A percentile compares a stretch with the other conserved stretches of the same genome.
Conservation (phyloP, 2,329 filamentous ascomycete genomes). For the Monilinia polystroma region DNA sequence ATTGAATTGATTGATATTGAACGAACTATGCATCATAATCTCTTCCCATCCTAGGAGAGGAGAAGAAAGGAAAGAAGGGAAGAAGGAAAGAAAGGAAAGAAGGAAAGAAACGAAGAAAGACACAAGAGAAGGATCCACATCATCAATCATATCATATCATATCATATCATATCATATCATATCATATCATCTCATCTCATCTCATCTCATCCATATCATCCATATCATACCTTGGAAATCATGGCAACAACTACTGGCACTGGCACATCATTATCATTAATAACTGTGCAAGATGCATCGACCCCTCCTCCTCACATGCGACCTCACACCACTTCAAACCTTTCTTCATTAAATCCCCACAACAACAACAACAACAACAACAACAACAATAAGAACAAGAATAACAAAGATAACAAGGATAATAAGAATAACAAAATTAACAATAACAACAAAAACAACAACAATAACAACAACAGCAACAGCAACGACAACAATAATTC, state of each 20-base stretch:
- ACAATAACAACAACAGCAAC: background rate
- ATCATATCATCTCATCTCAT: no score
- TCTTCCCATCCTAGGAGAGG: constrained; percentile 2
- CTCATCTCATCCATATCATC: no score
- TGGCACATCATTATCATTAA: constrained; percentile 1
- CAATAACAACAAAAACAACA: no score
- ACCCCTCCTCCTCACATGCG: constrained; percentile 18
- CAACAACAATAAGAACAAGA: no score
- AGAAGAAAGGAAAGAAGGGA: background rate
- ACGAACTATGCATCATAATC: background rate
- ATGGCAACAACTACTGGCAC: background rate
- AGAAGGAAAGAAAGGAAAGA: no score
- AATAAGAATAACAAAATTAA: background rate
- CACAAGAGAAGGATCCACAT: constrained; percentile 12
- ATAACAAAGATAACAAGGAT: no score
- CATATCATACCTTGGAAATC: background rate
- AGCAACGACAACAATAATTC: background rate
- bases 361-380: no score
- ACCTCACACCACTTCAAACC: constrained; percentile 23
- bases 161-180: no score
- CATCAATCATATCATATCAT: background rate
- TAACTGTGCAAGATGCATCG: constrained; percentile 14
- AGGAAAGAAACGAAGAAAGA: background rate
- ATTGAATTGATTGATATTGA: background rate
- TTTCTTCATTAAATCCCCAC: constrained; percentile 10